Percentiles rank a stretch among this genome's conserved stretches.
Evolutionary conservation across 345 rosid species (phyloP).

Genomic region (Ceriops zippeliana): DNA sequence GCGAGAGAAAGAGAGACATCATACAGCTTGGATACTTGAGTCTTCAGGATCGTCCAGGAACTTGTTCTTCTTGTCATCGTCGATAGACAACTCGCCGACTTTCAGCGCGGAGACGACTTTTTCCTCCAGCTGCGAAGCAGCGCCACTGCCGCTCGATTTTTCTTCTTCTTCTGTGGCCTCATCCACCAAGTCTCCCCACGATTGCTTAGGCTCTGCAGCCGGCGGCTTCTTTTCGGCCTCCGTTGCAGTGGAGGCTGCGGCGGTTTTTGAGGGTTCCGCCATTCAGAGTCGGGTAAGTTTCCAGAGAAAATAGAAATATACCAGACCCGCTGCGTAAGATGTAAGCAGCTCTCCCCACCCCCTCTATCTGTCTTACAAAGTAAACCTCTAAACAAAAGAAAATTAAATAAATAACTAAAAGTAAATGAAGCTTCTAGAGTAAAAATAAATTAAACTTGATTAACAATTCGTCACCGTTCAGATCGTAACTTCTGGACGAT

Average conservation of each 20-base stretch:
- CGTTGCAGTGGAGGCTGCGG: constrained; percentile 8
- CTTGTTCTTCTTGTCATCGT: constrained; percentile 47
- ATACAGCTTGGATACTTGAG: constrained; percentile 73
- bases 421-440: no score
- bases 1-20: not conserved
- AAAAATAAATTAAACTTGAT: no score
- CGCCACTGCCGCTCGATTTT: constrained; percentile 10
- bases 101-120: constrained; percentile 33
- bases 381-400: no score
- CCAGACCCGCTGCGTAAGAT: no score
- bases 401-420: no score
- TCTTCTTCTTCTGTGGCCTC: constrained; percentile 47
- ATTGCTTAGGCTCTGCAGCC: constrained; percentile 30
- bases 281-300: not conserved
- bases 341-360: no score
- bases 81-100: constrained; percentile 44
- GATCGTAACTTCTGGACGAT: no score
- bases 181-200: constrained; percentile 49
- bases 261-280: constrained; percentile 15
- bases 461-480: no score
- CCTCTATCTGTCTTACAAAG: no score
- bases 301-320: no score
- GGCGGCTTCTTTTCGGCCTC: constrained; percentile 17
- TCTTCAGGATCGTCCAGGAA: constrained; percentile 85
- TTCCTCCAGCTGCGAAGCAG: constrained; percentile 30